Base-by-base conservation (phyloP, 441 rosid genomes). In the Erodium trifolium region DNA sequence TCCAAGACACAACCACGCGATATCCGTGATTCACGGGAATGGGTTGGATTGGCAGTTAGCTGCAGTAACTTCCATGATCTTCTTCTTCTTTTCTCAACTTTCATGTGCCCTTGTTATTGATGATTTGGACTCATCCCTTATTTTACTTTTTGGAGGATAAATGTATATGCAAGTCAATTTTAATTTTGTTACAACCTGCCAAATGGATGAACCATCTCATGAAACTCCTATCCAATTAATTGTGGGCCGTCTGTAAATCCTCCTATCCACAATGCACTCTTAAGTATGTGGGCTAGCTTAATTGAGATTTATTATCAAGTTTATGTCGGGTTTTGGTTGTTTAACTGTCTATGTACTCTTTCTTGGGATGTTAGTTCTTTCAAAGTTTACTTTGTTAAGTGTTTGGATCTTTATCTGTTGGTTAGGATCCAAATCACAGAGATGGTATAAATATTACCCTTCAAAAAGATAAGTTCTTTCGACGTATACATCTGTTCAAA, bases 11-110 rank as follows among this genome's bases (percentile, higher is more conserved):
- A 23, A 16, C 76, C 72, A 69, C 69, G 63, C 37, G 51, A 73
- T 72, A 75, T 71, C 84, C 75, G 83, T 82, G 83, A 75, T 74
- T 84, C 88, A 83, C 84, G 78, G 72, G 86, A 78, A 63, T 67
- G 64, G 53, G 70, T 76, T 78, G 71, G 67, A 77, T 72, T 67
- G 79, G 76, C 77, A 70, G 86, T 70, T 80, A 66, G 73, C 72
- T 66, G 74, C 82, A 73, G 62, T 78, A 68, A 70, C 65, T 72
- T 64, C 67, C 57, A 57, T 65, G 39, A 16, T 55, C 71, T 75
- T 72, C 67, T 68, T 23, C 27, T 23, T 2, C 27, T 23, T 23
- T 23, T 23, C 67, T 74, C 5, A 68, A 29, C 76, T 75, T 78
- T 78, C 78, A 72, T 78, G 83, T 81, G 84, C 65, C 70, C 18